Evolutionary conservation across 1,139 yeast genomes (phyloP), one percentile per base, ranked within the genome.

Genomic region (Diutina catenulata): DNA sequence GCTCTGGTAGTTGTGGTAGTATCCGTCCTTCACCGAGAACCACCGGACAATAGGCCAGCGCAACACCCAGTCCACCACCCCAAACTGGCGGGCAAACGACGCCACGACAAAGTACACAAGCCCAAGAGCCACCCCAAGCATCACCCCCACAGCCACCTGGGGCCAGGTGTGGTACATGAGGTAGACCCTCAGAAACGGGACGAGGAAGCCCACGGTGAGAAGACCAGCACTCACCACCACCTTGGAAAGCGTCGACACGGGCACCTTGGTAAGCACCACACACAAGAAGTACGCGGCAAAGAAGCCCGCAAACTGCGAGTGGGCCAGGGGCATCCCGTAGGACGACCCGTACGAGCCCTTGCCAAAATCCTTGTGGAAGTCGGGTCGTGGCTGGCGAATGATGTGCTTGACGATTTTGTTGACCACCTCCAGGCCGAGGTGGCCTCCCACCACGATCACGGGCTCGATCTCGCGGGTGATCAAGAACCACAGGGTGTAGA

Each of bases 311-410:
- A 88, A 91, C 58, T 91, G 98, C 0, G 95, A 77, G 56, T 91
- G 98, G 2, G 97, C 95, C 40, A 91, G 78, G 0, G 98, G 98
- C 97, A 91, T 88, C 0, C 98, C 98, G 55, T 80, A 86, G 2
- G 84, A 81, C 39, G 77, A 64, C 33, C 50, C 68, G 59, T 59
- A 57, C n/a, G 28, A 21, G 45, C 69, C 56, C 45, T 66, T 40
- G 45, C 76, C 63, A 50, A 69, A 64, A 27, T 66, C 71, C 39
- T 64, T 67, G 48, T 75, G 76, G 49, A 63, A 64, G 5, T 69
- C 63, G 0, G 98, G 98, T 40, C 98, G 68, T 21, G 86, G 81
- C 50, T 82, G 84, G 48, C 71, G 74, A 37, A 86, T 57, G 2
- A 71, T 37, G 24, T 67, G 63, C 55, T 91, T 91, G 37, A 83